Base-by-base conservation (phyloP, 371 early-diverging fungal genomes). In the Mucor circinelloides region DNA sequence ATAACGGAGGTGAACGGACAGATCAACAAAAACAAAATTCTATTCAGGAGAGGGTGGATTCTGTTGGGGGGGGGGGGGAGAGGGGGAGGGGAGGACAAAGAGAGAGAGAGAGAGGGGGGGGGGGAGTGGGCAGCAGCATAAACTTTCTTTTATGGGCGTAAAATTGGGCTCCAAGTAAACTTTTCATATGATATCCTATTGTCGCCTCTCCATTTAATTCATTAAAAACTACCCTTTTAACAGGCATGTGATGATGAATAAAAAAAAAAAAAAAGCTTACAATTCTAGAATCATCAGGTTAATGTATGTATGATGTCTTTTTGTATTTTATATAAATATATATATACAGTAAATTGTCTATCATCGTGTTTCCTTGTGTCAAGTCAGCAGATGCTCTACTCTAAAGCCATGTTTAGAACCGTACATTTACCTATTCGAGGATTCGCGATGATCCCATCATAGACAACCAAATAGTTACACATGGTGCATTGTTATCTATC, bases 1-100 rank as follows among this genome's bases (percentile, higher is more conserved):
- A 70, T 70, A 70, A 70, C 70, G 70, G 70, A 66, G 60, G 58
- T 58, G 66, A 58, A 66, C 70, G 70, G 70, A 70, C 70, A 66
- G 70, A 66, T 63, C 70, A 62, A 57, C 42, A 21, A 58, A n/a
- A 63, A 17, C 48, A 52, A 36, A 36, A 36, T 34, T 34, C 34
- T 38, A 38, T 54, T 63, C 56, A 55, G 64, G 56, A 40, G 54
- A 21, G 21, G n/a, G n/a, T n/a, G n/a, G n/a, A n/a, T n/a, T n/a
- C n/a, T n/a, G n/a, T n/a, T n/a, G n/a, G n/a, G 48, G 48, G 21
- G 21, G 19, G 48, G 21, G 48, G 2, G 21, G 23, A 23, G 9
- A 23, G 3, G 23, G n/a, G 25, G 23, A 19, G 4, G 23, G 8
- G 13, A 36, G 6, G n/a, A n/a, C n/a, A 36, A 56, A 42, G 42